phyloP scores from a whole-genome alignment of 2,329 filamentous ascomycete genomes.

The Pseudogymnoascus sp. region DNA sequence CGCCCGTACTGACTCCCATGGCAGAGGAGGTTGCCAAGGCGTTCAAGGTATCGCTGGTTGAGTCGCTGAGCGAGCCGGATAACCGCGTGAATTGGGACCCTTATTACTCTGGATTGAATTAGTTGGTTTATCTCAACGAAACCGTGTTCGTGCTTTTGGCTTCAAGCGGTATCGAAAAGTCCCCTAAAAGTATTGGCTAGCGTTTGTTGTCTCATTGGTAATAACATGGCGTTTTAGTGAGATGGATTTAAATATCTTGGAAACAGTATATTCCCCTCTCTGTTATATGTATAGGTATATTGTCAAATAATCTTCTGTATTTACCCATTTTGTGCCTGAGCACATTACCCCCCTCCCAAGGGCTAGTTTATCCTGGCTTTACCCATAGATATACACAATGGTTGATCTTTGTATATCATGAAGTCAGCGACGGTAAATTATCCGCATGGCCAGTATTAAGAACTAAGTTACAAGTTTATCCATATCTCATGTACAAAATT shows the following conservation, averaged over 20 bases:
- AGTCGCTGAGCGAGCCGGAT: background rate
- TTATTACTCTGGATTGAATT: background rate
- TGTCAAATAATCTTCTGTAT: background rate
- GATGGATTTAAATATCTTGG: background rate
- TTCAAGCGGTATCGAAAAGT: background rate
- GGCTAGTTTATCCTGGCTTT: background rate
- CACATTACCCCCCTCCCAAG: background rate
- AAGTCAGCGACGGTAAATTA: background rate
- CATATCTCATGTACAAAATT: background rate
- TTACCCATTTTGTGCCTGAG: background rate
- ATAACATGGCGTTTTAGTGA: background rate
- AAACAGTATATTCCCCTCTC: background rate
- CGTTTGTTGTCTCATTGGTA: background rate
- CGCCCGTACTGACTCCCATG: background rate
- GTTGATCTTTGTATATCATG: too few relatives aligned
- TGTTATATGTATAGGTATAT: background rate
- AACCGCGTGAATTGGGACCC: background rate
- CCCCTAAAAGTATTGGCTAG: background rate
- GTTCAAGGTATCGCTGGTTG: background rate
- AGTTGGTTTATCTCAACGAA: background rate
- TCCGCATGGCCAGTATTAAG: background rate
- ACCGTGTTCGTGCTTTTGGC: background rate
- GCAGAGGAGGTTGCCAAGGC: constrained; percentile 4
- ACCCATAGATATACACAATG: background rate
- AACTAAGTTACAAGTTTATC: background rate